Evolutionary conservation across 139 green algal genomes (phyloP).

Genomic region (Chlorella ohadii): DNA sequence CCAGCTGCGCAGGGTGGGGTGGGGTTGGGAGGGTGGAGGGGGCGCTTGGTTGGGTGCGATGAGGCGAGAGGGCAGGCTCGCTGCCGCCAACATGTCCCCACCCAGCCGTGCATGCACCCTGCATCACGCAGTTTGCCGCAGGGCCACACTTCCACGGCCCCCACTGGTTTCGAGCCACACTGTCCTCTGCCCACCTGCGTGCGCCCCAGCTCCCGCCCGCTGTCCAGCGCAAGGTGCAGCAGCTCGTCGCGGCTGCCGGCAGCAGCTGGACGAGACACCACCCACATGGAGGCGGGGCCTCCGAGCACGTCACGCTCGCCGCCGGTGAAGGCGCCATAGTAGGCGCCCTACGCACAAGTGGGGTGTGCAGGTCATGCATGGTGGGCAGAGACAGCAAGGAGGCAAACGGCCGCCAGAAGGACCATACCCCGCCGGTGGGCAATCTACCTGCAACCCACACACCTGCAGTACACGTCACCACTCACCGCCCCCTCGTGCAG

Average conservation of each 20-base stretch:
- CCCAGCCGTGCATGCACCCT: too few relatives aligned
- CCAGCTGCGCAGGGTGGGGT: neutral
- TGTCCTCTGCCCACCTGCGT: slow-evolving; percentile 50
- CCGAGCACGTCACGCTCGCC: slow-evolving; percentile 27
- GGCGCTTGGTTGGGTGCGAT: too few relatives aligned
- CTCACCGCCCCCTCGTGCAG: slow-evolving; percentile 75
- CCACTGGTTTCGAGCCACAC: too few relatives aligned
- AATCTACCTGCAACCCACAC: too few relatives aligned
- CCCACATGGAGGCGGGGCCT: slow-evolving; percentile 61
- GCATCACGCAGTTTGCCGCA: too few relatives aligned
- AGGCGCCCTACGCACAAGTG: slow-evolving; percentile 4
- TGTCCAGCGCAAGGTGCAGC: slow-evolving; percentile 66
- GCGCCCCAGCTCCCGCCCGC: slow-evolving; percentile 57
- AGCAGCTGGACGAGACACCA: slow-evolving; percentile 59
- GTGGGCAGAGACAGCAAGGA: too few relatives aligned
- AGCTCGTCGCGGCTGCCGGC: slow-evolving; percentile 36
- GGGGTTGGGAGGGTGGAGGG: neutral
- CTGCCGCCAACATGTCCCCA: too few relatives aligned
- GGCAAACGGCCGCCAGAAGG: too few relatives aligned
- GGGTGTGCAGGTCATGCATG: neutral
- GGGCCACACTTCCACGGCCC: too few relatives aligned
- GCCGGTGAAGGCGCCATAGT: slow-evolving; percentile 77
- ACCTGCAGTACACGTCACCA: too few relatives aligned
- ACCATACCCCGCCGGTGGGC: too few relatives aligned
- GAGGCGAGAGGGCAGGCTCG: neutral